Evolutionary conservation across 306 rosid genomes (phyloP).

Genomic region (Quercus agrifolia): DNA sequence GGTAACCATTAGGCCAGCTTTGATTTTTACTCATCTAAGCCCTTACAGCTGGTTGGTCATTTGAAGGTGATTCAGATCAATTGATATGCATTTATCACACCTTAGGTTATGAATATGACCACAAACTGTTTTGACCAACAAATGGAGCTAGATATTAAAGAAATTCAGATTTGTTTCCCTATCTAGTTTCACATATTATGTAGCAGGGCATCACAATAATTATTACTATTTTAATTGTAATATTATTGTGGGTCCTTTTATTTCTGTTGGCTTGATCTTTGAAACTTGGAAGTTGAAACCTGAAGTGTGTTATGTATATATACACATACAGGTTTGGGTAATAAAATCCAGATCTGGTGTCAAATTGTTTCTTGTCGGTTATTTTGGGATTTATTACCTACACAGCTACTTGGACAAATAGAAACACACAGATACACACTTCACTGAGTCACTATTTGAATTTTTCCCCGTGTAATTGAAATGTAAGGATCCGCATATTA

Average conservation of each 20-base stretch:
- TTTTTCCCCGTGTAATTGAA: neutral
- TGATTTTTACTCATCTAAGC: no score
- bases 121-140: no score
- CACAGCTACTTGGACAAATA: neutral
- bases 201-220: neutral
- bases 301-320: neutral
- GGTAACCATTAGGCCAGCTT: no score
- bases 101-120: no score
- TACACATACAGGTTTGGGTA: no score
- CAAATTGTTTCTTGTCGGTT: neutral
- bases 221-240: neutral
- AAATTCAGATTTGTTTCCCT: neutral
- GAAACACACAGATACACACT: neutral
- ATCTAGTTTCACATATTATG: neutral
- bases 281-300: neutral
- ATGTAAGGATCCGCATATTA: neutral
- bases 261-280: neutral
- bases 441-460: neutral
- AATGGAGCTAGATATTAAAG: no score
- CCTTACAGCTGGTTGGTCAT: no score
- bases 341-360: neutral
- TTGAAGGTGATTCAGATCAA: no score
- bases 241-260: neutral
- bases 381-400: neutral
- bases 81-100: no score